Conservation (phyloP, 108 stramenopile species). For the Ochromonas danica region DNA sequence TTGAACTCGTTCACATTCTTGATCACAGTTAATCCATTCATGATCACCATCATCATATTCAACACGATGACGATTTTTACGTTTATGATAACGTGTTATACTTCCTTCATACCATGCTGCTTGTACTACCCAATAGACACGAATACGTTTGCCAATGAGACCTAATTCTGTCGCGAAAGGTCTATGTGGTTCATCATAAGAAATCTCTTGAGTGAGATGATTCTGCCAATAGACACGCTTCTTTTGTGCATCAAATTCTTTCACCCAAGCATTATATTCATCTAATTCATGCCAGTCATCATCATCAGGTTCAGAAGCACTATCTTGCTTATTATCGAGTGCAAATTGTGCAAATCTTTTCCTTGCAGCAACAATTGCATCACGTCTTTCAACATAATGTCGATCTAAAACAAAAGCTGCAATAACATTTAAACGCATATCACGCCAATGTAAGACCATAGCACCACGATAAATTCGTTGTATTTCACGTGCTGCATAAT, state of each 20-base stretch:
- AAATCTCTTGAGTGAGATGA: slow-evolving; percentile 6
- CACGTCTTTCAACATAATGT: slow-evolving; percentile 51
- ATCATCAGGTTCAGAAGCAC: slow-evolving; percentile 42
- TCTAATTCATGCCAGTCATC: slow-evolving; percentile 4
- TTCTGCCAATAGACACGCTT: slow-evolving; percentile 8
- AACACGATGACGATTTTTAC: slow-evolving; percentile 49
- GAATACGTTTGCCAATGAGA: slow-evolving; percentile 41
- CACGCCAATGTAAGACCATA: slow-evolving; percentile 50
- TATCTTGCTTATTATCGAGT: slow-evolving; percentile 37
- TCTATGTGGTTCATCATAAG: slow-evolving; percentile 30
- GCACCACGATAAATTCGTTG: slow-evolving; percentile 46
- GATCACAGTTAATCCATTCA: slow-evolving; percentile 52
- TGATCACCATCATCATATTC: slow-evolving; percentile 60
- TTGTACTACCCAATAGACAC: slow-evolving; percentile 46
- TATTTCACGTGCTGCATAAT: slow-evolving; percentile 2
- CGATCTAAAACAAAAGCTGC: slow-evolving; percentile 52
- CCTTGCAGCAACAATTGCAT: slow-evolving; percentile 34
- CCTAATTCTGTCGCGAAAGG: slow-evolving; percentile 3
- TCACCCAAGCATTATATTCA: not conserved
- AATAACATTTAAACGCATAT: slow-evolving; percentile 55
- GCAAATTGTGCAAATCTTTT: slow-evolving; percentile 39
- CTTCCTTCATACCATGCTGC: slow-evolving; percentile 39
- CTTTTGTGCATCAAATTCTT: slow-evolving; percentile 7
- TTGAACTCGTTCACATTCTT: slow-evolving; percentile 43
- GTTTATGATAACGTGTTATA: slow-evolving; percentile 44